These are phyloP conservation scores for Groenewaldozyma salmanticensis DNA, from an alignment of 805 yeast genomes.

Conservation along the genomic window DNA sequence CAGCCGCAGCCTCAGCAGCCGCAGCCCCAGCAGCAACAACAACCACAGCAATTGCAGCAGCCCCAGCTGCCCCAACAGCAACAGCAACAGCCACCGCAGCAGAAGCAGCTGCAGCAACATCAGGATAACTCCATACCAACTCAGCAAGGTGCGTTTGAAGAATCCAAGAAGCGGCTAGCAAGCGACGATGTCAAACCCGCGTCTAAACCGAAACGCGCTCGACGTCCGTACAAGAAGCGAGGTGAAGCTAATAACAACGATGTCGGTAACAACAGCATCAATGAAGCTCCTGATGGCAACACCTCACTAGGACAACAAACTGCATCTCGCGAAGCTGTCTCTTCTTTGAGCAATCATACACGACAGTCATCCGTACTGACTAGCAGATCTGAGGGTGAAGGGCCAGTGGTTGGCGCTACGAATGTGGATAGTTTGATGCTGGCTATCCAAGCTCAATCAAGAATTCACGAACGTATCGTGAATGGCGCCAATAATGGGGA, in stretches of 20 bases:
- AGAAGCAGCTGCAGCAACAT: conserved; percentile 2
- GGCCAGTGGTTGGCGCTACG: conserved; percentile 60
- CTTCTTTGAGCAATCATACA: not conserved
- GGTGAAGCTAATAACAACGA: too few relatives aligned
- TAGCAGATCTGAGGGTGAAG: not conserved
- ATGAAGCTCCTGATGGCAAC: too few relatives aligned
- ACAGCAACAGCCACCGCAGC: conserved; percentile 5
- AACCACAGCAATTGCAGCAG: conserved; percentile 7
- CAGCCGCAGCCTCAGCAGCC: conserved; percentile 3
- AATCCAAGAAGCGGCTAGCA: too few relatives aligned
- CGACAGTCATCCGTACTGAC: not conserved
- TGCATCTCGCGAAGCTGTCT: not conserved
- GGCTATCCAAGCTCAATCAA: conserved; percentile 79
- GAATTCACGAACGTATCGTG: conserved; percentile 47
- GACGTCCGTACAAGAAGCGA: too few relatives aligned
- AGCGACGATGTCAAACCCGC: too few relatives aligned
- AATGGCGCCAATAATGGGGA: conserved; percentile 53
- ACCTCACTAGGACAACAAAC: too few relatives aligned
- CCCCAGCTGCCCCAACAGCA: conserved; percentile 3
- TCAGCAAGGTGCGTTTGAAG: too few relatives aligned
- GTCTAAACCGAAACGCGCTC: too few relatives aligned
- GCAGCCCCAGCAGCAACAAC: conserved; percentile 6
- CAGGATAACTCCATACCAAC: too few relatives aligned
- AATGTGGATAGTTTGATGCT: conserved; percentile 87
- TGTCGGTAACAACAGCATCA: too few relatives aligned